Conservation (phyloP, 1,284 basidiomycete species). For the Ceratobasidium sp. region DNA sequence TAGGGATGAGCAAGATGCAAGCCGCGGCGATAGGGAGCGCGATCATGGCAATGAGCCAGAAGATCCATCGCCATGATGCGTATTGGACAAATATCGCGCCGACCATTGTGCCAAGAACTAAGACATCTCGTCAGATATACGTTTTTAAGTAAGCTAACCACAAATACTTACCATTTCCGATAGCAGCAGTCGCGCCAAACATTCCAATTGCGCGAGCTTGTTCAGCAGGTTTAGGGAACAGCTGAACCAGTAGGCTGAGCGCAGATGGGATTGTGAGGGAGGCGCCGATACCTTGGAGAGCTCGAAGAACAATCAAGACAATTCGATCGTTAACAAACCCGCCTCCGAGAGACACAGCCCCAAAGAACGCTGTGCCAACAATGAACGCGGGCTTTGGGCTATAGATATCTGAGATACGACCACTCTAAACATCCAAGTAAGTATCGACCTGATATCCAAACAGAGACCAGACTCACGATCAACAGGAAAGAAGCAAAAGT, state of each 20-base stretch:
- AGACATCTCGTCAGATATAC: too few species aligned
- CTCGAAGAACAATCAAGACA: too few species aligned
- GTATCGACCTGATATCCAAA: not conserved
- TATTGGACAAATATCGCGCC: constrained; percentile 59
- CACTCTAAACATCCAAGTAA: not conserved
- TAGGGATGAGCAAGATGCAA: constrained; percentile 58
- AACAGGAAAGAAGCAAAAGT: constrained; percentile 37
- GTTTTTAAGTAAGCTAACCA: too few species aligned
- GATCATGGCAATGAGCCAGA: constrained; percentile 62
- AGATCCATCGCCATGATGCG: constrained; percentile 63
- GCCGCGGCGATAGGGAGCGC: constrained; percentile 58
- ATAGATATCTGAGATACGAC: constrained; percentile 45
- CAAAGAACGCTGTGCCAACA: constrained; percentile 34
- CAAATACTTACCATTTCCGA: constrained; percentile 60
- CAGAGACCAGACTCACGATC: constrained; percentile 16
- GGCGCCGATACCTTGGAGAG: too few species aligned
- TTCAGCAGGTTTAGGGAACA: constrained; percentile 53
- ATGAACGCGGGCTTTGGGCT: constrained; percentile 43
- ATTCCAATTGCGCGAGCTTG: constrained; percentile 64
- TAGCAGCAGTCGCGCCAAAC: constrained; percentile 63
- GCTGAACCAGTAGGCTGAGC: too few species aligned
- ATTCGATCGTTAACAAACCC: too few species aligned
- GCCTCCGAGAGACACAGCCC: not conserved
- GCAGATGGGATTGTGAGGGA: too few species aligned
- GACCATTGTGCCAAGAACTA: constrained; percentile 57